phyloP scores from a whole-genome alignment of 108 stramenopile genomes.

The Phaeodactylum tricornutum region DNA sequence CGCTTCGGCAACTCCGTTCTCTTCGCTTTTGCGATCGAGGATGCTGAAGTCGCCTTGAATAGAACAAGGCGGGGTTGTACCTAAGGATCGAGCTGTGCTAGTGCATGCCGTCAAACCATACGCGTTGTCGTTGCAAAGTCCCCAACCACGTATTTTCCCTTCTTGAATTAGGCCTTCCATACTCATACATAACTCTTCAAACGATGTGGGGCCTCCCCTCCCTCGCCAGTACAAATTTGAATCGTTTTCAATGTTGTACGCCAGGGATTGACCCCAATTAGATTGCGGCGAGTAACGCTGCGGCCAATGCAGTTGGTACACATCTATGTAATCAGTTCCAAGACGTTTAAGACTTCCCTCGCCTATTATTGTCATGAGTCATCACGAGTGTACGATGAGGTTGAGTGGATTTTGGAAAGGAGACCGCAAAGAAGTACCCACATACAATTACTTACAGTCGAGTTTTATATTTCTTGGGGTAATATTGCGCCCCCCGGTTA shows the following conservation, averaged over 20 bases:
- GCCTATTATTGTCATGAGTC: no score
- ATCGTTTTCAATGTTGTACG: conserved; percentile 58
- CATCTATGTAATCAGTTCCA: conserved; percentile 74
- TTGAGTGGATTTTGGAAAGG: conserved; percentile 19
- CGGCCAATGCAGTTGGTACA: conserved; percentile 85
- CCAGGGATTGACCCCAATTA: conserved; percentile 81
- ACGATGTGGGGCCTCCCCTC: conserved; percentile 59
- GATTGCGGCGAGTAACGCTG: conserved; percentile 76
- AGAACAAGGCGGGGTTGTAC: conserved; percentile 69
- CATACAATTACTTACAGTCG: conserved; percentile 14
- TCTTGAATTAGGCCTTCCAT: conserved; percentile 74
- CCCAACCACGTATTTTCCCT: conserved; percentile 85
- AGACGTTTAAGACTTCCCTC: conserved; percentile 65
- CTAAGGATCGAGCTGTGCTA: conserved; percentile 62
- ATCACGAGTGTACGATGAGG: conserved; percentile 14
- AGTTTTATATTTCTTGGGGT: conserved; percentile 35
- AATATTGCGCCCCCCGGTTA: conserved; percentile 75
- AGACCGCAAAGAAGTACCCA: not conserved
- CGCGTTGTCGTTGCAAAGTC: conserved; percentile 87
- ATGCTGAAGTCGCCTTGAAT: conserved; percentile 83
- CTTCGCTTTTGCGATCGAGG: conserved; percentile 78
- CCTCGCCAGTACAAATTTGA: conserved; percentile 46
- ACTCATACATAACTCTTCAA: conserved; percentile 74
- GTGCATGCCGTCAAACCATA: conserved; percentile 80
- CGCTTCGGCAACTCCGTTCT: conserved; percentile 86